Evolutionary conservation across 2,329 filamentous ascomycete species (phyloP).

Genomic region (Huntiella omanensis): DNA sequence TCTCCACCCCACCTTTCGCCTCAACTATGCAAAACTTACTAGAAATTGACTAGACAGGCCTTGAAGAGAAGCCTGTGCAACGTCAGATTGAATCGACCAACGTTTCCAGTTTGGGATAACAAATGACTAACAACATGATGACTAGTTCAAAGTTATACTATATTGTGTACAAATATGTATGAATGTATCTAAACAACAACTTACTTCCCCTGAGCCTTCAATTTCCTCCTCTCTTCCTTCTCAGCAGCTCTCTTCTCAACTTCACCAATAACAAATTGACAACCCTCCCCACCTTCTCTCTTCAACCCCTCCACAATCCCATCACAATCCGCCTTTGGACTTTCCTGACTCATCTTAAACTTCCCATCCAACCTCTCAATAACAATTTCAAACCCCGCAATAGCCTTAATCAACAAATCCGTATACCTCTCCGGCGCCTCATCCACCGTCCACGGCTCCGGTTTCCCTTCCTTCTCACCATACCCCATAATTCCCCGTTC

Average conservation of each 20-base stretch:
- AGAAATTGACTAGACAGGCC: no score
- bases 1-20: no score
- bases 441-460: constrained; percentile 32
- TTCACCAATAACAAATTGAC: background rate
- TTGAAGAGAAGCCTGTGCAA: no score
- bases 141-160: no score
- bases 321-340: constrained; percentile 29
- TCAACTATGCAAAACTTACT: no score
- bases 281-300: background rate
- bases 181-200: no score
- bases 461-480: constrained; percentile 18
- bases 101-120: no score
- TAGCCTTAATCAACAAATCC: constrained; percentile 35
- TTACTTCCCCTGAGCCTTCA: background rate
- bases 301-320: constrained; percentile 39
- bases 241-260: background rate
- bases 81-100: no score
- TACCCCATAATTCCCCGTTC: constrained; percentile 40
- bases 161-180: no score
- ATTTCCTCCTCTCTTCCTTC: background rate
- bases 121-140: no score
- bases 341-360: constrained; percentile 50
- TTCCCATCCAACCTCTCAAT: constrained; percentile 38
- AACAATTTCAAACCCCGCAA: constrained; percentile 41
- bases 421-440: constrained; percentile 40